These are phyloP conservation scores for Daldinia sp. DNA, from an alignment of 2,329 filamentous ascomycete species.

Conservation along the genomic window DNA sequence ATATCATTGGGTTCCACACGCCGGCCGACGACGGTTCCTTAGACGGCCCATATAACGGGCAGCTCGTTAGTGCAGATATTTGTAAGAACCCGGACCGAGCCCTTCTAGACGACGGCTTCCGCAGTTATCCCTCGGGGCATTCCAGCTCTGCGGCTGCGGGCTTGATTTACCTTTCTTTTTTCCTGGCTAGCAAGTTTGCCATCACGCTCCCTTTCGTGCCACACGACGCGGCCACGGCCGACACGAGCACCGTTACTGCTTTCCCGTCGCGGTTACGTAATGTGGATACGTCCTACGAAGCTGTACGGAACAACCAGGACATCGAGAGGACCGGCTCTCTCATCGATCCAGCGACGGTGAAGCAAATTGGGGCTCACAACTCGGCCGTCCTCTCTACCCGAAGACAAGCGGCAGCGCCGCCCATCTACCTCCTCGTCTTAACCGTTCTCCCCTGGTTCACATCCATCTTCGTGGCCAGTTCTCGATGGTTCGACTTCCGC, in stretches of 20 bases:
- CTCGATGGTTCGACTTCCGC: constrained; percentile 86
- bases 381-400: constrained; percentile 63
- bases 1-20: constrained; percentile 62
- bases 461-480: constrained; percentile 83
- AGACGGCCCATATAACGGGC: constrained; percentile 59
- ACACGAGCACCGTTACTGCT: constrained; percentile 66
- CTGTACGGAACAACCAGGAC: constrained; percentile 46
- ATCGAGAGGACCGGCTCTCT: constrained; percentile 43
- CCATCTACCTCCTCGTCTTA: constrained; percentile 77
- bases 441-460: constrained; percentile 75
- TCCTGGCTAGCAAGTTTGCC: constrained; percentile 83
- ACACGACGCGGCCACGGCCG: constrained; percentile 54
- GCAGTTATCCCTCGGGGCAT: constrained; percentile 83
- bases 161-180: constrained; percentile 85
- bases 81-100: constrained; percentile 71
- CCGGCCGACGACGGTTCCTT: constrained; percentile 44
- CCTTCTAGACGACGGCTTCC: constrained; percentile 80
- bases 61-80: constrained; percentile 78
- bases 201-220: constrained; percentile 76
- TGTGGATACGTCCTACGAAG: constrained; percentile 51
- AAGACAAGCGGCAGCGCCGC: constrained; percentile 81
- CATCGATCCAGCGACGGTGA: constrained; percentile 43
- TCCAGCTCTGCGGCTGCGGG: constrained; percentile 79
- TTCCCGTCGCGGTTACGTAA: constrained; percentile 74
- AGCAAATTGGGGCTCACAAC: constrained; percentile 48